These are phyloP conservation scores for Huntiella savannae DNA, from an alignment of 2,329 filamentous ascomycete genomes.

Conservation along the genomic window DNA sequence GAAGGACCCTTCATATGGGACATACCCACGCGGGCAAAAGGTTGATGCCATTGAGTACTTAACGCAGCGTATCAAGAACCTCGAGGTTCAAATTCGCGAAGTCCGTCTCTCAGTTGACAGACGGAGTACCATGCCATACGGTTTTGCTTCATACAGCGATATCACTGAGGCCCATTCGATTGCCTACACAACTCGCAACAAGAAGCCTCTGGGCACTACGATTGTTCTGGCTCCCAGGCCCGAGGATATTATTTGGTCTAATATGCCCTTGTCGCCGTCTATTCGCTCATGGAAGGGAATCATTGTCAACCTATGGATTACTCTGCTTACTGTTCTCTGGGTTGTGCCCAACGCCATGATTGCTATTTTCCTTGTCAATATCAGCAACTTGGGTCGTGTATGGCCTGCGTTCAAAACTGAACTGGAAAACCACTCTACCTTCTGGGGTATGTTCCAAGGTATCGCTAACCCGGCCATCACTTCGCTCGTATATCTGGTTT, in stretches of 20 bases:
- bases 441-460: constrained; percentile 85
- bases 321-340: constrained; percentile 65
- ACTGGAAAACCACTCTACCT: constrained; percentile 39
- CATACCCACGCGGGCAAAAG: constrained; percentile 49
- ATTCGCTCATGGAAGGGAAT: constrained; percentile 54
- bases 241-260: constrained; percentile 91
- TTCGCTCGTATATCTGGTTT: constrained; percentile 67
- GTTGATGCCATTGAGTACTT: constrained; percentile 91
- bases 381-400: constrained; percentile 59
- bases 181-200: constrained; percentile 62
- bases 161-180: constrained; percentile 78
- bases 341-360: constrained; percentile 87
- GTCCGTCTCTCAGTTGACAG: constrained; percentile 68
- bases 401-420: constrained; percentile 57
- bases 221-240: constrained; percentile 68
- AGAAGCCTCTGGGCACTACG: constrained; percentile 60
- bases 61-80: constrained; percentile 60
- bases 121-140: constrained; percentile 73
- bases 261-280: constrained; percentile 53
- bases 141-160: constrained; percentile 82
- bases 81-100: constrained; percentile 72
- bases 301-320: constrained; percentile 70
- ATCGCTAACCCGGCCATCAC: constrained; percentile 73
- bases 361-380: constrained; percentile 76
- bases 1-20: constrained; percentile 49